A percentile compares a stretch with the other conserved stretches of the same genome.
phyloP scores from a whole-genome alignment of 371 early-diverging fungal species.

The Mucor velutinosus region DNA sequence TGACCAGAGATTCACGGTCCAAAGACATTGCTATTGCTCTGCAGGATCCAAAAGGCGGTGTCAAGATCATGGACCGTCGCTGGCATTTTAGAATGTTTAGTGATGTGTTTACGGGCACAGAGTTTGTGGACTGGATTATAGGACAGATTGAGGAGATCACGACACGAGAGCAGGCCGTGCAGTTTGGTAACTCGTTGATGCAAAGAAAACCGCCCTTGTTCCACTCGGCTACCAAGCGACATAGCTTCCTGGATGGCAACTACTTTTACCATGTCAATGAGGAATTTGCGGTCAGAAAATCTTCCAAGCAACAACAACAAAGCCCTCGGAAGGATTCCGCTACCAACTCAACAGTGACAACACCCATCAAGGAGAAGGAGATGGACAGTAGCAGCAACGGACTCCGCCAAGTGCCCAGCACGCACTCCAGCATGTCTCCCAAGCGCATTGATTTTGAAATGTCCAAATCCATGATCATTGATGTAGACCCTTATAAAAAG shows the following conservation, averaged over 20 bases:
- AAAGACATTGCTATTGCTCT: slow-evolving; percentile 74
- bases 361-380: slow-evolving; percentile 4
- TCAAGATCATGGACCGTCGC: slow-evolving; percentile 77
- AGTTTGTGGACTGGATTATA: slow-evolving; percentile 91
- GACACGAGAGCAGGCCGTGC: slow-evolving; percentile 82
- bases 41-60: slow-evolving; percentile 72
- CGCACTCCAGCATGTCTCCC: background rate
- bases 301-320: slow-evolving; percentile 21
- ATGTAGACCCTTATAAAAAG: slow-evolving; percentile 75
- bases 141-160: slow-evolving; percentile 77
- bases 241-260: slow-evolving; percentile 88
- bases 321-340: slow-evolving; percentile 16
- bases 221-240: slow-evolving; percentile 73
- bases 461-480: slow-evolving; percentile 70
- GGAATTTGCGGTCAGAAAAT: slow-evolving; percentile 54
- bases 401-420: slow-evolving; percentile 21
- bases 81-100: slow-evolving; percentile 89
- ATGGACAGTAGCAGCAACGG: background rate
- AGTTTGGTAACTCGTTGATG: slow-evolving; percentile 80
- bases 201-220: slow-evolving; percentile 71
- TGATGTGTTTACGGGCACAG: slow-evolving; percentile 83
- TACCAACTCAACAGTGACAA: slow-evolving; percentile 11
- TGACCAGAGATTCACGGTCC: slow-evolving; percentile 54
- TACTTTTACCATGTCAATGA: slow-evolving; percentile 86
- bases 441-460: slow-evolving; percentile 44